Evolutionary conservation across 306 rosid genomes (phyloP), one percentile per base, ranked within the genome.

Genomic region (Abrus pulchellus): DNA sequence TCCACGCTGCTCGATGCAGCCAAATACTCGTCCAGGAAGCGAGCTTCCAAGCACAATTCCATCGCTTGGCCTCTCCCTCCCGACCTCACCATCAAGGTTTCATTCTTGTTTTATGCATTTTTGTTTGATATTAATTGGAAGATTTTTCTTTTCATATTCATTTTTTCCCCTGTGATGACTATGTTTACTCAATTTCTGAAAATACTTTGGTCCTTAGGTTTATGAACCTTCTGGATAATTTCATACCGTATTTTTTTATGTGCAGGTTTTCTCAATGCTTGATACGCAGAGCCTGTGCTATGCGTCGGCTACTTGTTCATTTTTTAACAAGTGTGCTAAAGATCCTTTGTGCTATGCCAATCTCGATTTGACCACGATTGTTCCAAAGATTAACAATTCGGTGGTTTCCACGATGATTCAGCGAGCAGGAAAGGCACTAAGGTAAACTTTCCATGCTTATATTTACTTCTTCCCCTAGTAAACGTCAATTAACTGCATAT

Each of bases 331-430:
- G 76, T 91, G 96, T 84, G 91, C 96, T 30, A 85, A 83, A 85
- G 97, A 93, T 86, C 88, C 97, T 81, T 76, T 89, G 45, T 93
- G 97, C 89, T 93, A 93, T 77, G 83, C 91, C 74, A 77, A 89
- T 84, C 90, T 93, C 72, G 97, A 89, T 86, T 87, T 93, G 84
- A 89, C 84, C 36, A 82, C 94, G 8, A 78, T 77, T 81, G 86
- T 87, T 48, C 96, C 97, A 0, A 93, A 91, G 84, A 88, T 93
- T 77, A 93, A 93, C 83, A 93, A 91, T 85, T 90, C 91, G 3
- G 96, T 93, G 3, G 97, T 93, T 32, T 91, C 94, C 80, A 89
- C 96, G 2, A 91, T 91, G 96, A 88, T 93, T 79, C 96, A 88
- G 57, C 91, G 97, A 11, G 97, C 97, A 1, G 96, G 96, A 72